These are phyloP conservation scores for Penicillium macrosclerotiorum DNA, from an alignment of 495 filamentous ascomycete genomes.

Conservation along the genomic window DNA sequence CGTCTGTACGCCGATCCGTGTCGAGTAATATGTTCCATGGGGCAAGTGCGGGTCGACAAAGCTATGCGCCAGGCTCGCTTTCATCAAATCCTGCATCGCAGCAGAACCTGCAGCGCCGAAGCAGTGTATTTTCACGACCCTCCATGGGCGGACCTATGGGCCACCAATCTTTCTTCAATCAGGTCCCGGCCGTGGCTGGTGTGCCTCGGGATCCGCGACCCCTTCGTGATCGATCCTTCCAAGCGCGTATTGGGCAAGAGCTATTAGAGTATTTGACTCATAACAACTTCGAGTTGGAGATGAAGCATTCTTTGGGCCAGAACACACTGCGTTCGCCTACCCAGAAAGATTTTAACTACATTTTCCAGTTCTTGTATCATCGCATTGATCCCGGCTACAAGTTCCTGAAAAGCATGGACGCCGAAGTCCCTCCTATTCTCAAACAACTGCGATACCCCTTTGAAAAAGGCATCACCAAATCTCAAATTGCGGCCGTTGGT, in stretches of 20 bases:
- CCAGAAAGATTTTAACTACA: constrained; percentile 93
- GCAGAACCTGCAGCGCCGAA: constrained; percentile 63
- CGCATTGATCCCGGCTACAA: constrained; percentile 90
- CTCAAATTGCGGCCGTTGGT: constrained; percentile 88
- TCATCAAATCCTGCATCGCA: constrained; percentile 44
- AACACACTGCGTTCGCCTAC: constrained; percentile 92
- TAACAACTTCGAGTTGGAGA: constrained; percentile 94
- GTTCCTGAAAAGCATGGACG: constrained; percentile 88
- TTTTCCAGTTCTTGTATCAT: constrained; percentile 97
- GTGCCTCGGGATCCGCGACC: constrained; percentile 86
- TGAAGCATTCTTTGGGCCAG: constrained; percentile 84
- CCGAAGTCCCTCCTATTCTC: constrained; percentile 85
- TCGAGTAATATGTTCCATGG: constrained; percentile 65
- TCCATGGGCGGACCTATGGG: constrained; percentile 60
- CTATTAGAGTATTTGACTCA: constrained; percentile 86
- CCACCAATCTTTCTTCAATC: constrained; percentile 90
- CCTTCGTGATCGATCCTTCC: constrained; percentile 75
- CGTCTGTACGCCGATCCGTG: constrained; percentile 85
- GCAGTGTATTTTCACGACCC: constrained; percentile 77
- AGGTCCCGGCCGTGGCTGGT: constrained; percentile 72
- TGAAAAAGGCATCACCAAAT: constrained; percentile 90
- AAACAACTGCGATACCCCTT: constrained; percentile 94
- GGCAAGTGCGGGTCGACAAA: constrained; percentile 59
- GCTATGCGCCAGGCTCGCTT: constrained; percentile 64
- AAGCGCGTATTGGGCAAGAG: constrained; percentile 80